Percentiles rank a stretch among this genome's conserved stretches.
These are phyloP conservation scores for Rossbeevera mucosa DNA, from an alignment of 768 basidiomycete species.

Conservation along the genomic window DNA sequence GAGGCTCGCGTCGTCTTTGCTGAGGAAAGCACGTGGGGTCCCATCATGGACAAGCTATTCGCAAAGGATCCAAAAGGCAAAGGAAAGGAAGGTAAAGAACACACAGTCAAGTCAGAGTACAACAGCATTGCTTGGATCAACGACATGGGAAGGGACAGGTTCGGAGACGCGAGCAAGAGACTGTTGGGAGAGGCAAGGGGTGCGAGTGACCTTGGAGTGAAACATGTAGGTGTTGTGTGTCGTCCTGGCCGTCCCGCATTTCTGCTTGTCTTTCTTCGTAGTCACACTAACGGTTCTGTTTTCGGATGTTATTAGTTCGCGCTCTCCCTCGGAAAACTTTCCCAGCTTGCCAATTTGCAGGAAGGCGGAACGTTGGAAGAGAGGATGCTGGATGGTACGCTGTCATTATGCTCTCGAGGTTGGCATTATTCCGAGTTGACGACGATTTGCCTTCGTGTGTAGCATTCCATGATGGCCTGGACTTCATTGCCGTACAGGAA, in stretches of 20 bases:
- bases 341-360: constrained; percentile 61
- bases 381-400: constrained; percentile 50
- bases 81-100: constrained; percentile 27
- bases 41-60: constrained; percentile 73
- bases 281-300: constrained; percentile 5
- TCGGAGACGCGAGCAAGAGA: constrained; percentile 57
- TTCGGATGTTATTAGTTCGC: constrained; percentile 54
- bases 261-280: neutral
- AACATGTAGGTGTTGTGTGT: constrained; percentile 57
- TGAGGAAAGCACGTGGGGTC: constrained; percentile 58
- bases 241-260: neutral
- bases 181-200: constrained; percentile 58
- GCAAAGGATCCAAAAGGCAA: constrained; percentile 22
- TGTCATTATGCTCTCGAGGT: neutral
- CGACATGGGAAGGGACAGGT: constrained; percentile 67
- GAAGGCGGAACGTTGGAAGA: constrained; percentile 47
- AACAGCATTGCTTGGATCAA: constrained; percentile 79
- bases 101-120: constrained; percentile 43
- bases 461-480: constrained; percentile 85
- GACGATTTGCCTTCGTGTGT: neutral
- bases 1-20: constrained; percentile 80
- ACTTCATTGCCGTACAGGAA: constrained; percentile 83
- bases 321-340: constrained; percentile 87
- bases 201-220: constrained; percentile 57
- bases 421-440: neutral